Evolutionary conservation across 176 grass and related monocot species (phyloP).

Genomic region (Cenchrus americanus): DNA sequence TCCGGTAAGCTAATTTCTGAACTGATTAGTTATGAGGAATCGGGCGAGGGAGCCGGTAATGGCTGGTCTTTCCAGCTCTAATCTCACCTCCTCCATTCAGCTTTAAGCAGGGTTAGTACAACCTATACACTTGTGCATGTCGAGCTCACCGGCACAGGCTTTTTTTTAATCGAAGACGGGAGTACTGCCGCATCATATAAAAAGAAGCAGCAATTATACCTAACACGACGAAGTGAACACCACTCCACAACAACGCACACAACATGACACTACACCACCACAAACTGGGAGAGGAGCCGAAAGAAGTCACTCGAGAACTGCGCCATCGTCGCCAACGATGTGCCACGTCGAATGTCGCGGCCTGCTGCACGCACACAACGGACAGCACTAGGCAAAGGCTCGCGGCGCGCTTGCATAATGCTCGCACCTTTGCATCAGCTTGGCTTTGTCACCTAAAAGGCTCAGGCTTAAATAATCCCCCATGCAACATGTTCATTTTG

Average conservation of each 20-base stretch:
- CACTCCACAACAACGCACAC: no score
- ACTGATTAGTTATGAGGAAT: background rate
- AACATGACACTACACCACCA: no score
- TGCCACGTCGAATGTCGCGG: no score
- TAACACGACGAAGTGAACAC: no score
- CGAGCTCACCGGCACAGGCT: constrained; percentile 30
- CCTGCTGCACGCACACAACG: constrained; percentile 38
- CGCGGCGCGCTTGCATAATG: constrained; percentile 1
- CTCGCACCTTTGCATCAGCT: background rate
- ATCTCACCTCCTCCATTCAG: constrained; percentile 39
- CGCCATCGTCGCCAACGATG: no score
- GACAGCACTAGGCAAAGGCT: background rate
- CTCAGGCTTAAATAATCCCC: background rate
- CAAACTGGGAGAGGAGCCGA: no score
- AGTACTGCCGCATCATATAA: no score
- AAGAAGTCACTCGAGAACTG: no score
- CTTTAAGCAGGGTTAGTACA: constrained; percentile 60
- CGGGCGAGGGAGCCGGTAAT: constrained; percentile 47
- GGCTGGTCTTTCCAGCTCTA: constrained; percentile 53
- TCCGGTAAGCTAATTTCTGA: background rate
- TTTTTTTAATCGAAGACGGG: no score
- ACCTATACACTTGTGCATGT: constrained; percentile 55
- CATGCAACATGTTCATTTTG: background rate
- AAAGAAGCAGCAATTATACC: no score
- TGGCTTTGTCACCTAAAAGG: constrained; percentile 33